These are phyloP conservation scores for Chaetomium sp. DNA, from an alignment of 2,329 filamentous ascomycete genomes.

Conservation along the genomic window DNA sequence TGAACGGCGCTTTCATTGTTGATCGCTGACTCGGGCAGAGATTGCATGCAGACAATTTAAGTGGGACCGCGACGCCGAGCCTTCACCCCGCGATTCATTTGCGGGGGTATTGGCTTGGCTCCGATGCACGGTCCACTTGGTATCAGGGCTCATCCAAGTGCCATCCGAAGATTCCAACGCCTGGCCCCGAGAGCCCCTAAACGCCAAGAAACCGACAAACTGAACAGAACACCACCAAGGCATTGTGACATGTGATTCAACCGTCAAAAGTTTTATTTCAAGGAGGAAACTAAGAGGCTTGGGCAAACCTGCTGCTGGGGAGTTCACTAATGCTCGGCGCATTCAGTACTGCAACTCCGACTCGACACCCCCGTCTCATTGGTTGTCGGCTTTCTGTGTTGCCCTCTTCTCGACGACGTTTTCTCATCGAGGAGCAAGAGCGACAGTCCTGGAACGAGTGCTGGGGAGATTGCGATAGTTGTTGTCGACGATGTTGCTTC, in stretches of 20 bases:
- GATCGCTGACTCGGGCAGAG: not conserved
- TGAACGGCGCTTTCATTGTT: not conserved
- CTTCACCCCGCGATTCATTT: conserved; percentile 23
- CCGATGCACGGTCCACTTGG: conserved; percentile 8
- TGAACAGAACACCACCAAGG: not conserved
- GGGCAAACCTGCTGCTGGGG: not conserved
- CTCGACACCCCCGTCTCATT: not conserved
- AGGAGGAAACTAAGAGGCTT: not conserved
- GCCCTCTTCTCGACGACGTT: too few species aligned
- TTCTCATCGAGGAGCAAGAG: not conserved
- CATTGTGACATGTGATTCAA: not conserved
- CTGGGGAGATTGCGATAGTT: not conserved
- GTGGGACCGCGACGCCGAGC: conserved; percentile 13
- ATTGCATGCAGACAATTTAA: not conserved
- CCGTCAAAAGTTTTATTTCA: not conserved
- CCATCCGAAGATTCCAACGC: not conserved
- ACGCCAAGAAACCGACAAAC: not conserved
- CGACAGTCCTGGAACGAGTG: not conserved
- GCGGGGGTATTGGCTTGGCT: conserved; percentile 18
- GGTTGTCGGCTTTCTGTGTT: not conserved
- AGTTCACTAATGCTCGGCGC: not conserved
- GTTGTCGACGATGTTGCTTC: not conserved
- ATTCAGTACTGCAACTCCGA: not conserved
- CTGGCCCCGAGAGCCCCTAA: not conserved
- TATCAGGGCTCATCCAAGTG: not conserved